Evolutionary conservation across 306 rosid species (phyloP).

Genomic region (Amphicarpaea edgeworthii): DNA sequence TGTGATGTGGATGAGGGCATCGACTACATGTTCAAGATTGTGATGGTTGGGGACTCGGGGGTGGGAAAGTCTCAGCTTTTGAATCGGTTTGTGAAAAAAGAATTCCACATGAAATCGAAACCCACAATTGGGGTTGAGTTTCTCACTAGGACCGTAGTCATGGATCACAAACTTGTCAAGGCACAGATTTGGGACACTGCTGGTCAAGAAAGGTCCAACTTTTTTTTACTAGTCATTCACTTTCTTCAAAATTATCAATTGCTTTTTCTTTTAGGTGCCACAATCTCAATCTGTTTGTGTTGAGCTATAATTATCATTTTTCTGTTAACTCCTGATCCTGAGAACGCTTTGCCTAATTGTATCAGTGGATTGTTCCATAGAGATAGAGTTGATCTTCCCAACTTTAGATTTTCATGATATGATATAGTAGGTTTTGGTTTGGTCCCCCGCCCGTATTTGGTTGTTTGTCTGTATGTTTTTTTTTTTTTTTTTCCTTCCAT

Average conservation of each 20-base stretch:
- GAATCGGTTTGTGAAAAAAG: slow-evolving; percentile 76
- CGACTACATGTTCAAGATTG: slow-evolving; percentile 90
- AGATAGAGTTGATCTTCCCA: too few species aligned
- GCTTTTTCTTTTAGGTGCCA: not conserved
- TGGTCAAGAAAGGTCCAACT: slow-evolving; percentile 90
- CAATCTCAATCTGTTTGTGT: slow-evolving; percentile 9
- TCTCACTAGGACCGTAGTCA: slow-evolving; percentile 76
- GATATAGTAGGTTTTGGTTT: too few species aligned
- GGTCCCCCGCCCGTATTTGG: too few species aligned
- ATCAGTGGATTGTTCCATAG: too few species aligned
- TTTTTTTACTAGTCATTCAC: not conserved
- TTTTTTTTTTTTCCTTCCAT: too few species aligned
- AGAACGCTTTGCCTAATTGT: too few species aligned
- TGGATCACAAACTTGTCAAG: slow-evolving; percentile 86
- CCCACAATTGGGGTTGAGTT: slow-evolving; percentile 97
- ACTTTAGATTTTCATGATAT: too few species aligned
- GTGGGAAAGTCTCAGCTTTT: slow-evolving; percentile 95
- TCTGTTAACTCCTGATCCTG: too few species aligned
- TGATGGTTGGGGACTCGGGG: slow-evolving; percentile 90
- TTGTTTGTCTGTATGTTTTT: too few species aligned
- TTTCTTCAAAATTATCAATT: not conserved
- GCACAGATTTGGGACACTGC: slow-evolving; percentile 99
- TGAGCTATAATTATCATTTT: slow-evolving; percentile 30
- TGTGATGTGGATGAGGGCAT: slow-evolving; percentile 77
- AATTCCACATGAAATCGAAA: slow-evolving; percentile 80